A percentile compares a stretch with the other conserved stretches of the same genome.
Evolutionary conservation across 352 stramenopile species (phyloP).

Genomic region (Phytopythium sindhum): DNA sequence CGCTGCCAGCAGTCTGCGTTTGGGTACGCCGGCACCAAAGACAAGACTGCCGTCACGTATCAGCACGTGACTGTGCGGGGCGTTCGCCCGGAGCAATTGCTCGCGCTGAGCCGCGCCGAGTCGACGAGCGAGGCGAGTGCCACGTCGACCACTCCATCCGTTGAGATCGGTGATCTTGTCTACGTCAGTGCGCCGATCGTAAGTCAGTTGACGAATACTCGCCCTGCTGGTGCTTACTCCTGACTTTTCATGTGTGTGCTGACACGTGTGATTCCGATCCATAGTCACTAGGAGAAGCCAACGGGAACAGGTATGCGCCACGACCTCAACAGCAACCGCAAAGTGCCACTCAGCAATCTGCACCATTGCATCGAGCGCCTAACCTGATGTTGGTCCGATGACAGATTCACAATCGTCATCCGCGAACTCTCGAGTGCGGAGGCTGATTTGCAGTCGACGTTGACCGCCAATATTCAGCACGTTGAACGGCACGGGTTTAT

Average conservation of each 20-base stretch:
- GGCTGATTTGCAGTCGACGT: constrained; percentile 11
- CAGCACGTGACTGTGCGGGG: constrained; percentile 61
- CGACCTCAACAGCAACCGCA: not conserved
- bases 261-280: not conserved
- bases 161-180: constrained; percentile 41
- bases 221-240: not conserved
- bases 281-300: constrained; percentile 43
- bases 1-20: constrained; percentile 51
- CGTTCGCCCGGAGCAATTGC: constrained; percentile 36
- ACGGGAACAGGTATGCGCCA: constrained; percentile 43
- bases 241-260: not conserved
- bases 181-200: constrained; percentile 54
- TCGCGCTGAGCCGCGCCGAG: constrained; percentile 29
- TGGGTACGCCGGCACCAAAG: constrained; percentile 68
- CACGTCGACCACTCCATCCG: constrained; percentile 2
- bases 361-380: not conserved
- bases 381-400: not conserved
- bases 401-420: constrained; percentile 52
- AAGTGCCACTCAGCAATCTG: not conserved
- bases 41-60: constrained; percentile 68
- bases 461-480: constrained; percentile 23
- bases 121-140: not conserved
- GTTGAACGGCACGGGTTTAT: constrained; percentile 44
- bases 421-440: constrained; percentile 23
- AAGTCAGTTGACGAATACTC: not conserved